Percentiles rank a stretch among this genome's conserved stretches.
These are phyloP conservation scores for Potentilla sterilis DNA, from an alignment of 306 rosid species.

Conservation along the genomic window DNA sequence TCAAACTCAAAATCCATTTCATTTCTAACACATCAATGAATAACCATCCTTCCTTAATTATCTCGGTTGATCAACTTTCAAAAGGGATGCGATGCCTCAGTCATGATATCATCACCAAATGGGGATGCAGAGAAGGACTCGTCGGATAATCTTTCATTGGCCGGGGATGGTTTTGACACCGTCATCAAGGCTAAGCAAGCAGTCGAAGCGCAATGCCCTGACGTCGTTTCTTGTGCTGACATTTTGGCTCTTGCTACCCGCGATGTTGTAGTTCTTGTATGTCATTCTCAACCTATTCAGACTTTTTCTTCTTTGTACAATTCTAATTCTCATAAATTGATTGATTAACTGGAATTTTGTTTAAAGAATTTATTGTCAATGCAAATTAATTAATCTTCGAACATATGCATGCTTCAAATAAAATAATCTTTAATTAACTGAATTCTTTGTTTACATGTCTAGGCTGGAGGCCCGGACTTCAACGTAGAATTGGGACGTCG, in stretches of 20 bases:
- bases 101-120: slow-evolving; percentile 53
- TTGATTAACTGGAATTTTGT: not conserved
- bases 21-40: not conserved
- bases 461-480: slow-evolving; percentile 76
- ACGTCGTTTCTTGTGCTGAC: slow-evolving; percentile 80
- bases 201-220: slow-evolving; percentile 67
- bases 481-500: slow-evolving; percentile 74
- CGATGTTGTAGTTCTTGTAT: slow-evolving; percentile 32
- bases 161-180: slow-evolving; percentile 97
- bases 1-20: not conserved
- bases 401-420: not conserved
- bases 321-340: not conserved
- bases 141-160: slow-evolving; percentile 57
- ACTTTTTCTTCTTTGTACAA: too few species aligned
- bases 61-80: not conserved
- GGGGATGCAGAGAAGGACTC: slow-evolving; percentile 84
- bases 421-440: not conserved
- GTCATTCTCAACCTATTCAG: not conserved
- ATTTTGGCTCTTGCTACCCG: slow-evolving; percentile 72
- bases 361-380: too few species aligned
- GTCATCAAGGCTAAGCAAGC: slow-evolving; percentile 75
- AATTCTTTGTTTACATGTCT: not conserved
- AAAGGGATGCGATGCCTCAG: slow-evolving; percentile 87
- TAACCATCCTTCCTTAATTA: not conserved
- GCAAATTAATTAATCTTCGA: not conserved